Conservation (phyloP, 83 land plant genomes). For the Diphasiastrum complanatum region DNA sequence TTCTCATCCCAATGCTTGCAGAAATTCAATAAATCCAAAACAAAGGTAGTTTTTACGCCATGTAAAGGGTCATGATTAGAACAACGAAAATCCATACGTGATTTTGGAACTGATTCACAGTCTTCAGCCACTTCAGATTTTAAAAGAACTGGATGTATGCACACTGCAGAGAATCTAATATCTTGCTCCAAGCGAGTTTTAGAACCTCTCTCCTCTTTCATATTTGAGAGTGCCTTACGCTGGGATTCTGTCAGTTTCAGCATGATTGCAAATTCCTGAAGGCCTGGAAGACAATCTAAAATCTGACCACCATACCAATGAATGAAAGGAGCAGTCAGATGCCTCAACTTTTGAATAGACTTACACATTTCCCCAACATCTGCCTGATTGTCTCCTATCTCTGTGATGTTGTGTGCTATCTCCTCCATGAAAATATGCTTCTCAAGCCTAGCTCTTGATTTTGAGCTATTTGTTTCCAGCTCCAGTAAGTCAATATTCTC, state of each 20-base stretch:
- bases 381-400: no score
- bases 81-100: constrained; percentile 30
- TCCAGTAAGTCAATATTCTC: no score
- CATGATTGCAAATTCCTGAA: not conserved
- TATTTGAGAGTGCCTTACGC: constrained; percentile 10
- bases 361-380: no score
- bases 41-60: constrained; percentile 71
- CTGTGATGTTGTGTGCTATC: no score
- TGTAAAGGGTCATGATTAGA: constrained; percentile 39
- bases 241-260: constrained; percentile 16
- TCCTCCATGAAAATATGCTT: no score
- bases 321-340: no score
- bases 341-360: no score
- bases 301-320: no score
- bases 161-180: constrained; percentile 39
- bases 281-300: constrained; percentile 12
- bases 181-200: constrained; percentile 32
- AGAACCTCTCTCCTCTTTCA: constrained; percentile 2
- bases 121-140: constrained; percentile 25
- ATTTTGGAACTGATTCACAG: constrained; percentile 4
- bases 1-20: constrained; percentile 53
- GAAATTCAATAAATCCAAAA: constrained; percentile 41
- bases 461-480: no score
- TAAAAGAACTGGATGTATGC: constrained; percentile 55
- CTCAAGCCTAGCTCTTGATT: no score